These are phyloP conservation scores for Auxenochlorella pyrenoidosa DNA, from an alignment of 139 green algal species.

Conservation along the genomic window DNA sequence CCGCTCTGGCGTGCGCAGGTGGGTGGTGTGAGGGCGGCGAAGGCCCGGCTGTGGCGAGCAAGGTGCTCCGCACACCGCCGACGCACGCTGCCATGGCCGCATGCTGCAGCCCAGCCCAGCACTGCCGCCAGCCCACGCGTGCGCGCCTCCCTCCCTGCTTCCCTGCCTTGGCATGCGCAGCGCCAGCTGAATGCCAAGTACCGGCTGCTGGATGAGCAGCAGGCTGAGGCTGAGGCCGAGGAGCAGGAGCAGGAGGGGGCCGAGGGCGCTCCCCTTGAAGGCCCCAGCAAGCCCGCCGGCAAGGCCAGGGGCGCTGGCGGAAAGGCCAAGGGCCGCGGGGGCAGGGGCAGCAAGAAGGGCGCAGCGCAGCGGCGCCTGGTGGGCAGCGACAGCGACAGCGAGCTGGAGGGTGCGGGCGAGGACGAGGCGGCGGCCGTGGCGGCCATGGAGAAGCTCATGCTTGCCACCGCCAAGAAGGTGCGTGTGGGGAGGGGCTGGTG, in stretches of 20 bases:
- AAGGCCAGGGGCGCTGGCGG: not conserved
- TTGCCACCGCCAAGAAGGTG: conserved; percentile 22
- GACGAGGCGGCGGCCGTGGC: not conserved
- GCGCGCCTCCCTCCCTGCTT: not conserved
- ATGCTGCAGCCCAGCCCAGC: too few species aligned
- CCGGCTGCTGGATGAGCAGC: conserved; percentile 2
- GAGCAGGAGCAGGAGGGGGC: not conserved
- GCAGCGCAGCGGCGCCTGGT: not conserved
- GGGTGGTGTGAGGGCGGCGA: not conserved
- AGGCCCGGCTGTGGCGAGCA: too few species aligned
- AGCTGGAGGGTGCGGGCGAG: not conserved
- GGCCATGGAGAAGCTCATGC: conserved; percentile 33
- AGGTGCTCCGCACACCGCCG: too few species aligned
- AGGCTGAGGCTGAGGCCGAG: not conserved
- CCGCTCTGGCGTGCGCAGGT: conserved; percentile 36
- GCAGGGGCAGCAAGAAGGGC: conserved; percentile 3
- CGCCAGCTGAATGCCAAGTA: conserved; percentile 34
- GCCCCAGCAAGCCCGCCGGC: not conserved
- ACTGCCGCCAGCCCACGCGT: too few species aligned
- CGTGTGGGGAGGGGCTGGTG: too few species aligned
- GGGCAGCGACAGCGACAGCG: conserved; percentile 23
- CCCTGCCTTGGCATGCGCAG: not conserved
- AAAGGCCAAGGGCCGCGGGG: not conserved
- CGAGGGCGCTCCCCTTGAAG: not conserved
- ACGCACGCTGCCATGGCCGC: not conserved